Base-by-base conservation (phyloP, 148 eudicot genomes). In the Mesembryanthemum crystallinum region DNA sequence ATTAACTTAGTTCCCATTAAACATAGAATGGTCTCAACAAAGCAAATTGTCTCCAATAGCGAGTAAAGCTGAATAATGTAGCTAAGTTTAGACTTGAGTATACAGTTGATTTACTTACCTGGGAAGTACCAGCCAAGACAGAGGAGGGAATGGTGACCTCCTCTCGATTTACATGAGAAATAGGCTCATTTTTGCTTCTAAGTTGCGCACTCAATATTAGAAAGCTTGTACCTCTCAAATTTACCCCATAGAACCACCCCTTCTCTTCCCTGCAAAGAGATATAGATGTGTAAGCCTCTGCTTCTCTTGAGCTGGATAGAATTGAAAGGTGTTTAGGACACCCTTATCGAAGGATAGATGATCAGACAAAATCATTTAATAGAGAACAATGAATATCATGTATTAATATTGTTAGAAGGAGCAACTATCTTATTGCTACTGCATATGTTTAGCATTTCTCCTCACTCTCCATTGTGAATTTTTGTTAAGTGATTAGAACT, bases 221-320 rank as follows among this genome's bases (percentile, higher is more conserved):
- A 63, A 86, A 84, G 64, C 76, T 75, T 2, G 71, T 63, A 49
- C 83, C 85, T 0, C 89, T 76, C 13, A 88, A 76, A 81, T 88
- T 86, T 67, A 88, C 80, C 58, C 91, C 91, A 45, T 88, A 88
- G 62, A 55, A 84, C 69, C 83, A 58, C 18, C 90, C 91, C 64
- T 82, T 79, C 73, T 88, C 91, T 60, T 79, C 87, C 83, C 91
- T 86, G 78, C 37, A 64, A 54, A 14, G 43, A 74, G 15, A 75
- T 30, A 52, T 47, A 72, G 4, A 49, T 24, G 17, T 28, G 8
- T 25, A 25, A 58, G 11, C 1, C 47, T 45, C 17, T 33, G 25
- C 45, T 13, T 17, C 33, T 17, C 47, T 20, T 18, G 37, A 65
- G 69, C 18, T 11, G 14, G 69, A 17, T 45, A 45, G 13, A 45